Conservation (phyloP, 2,329 filamentous ascomycete genomes). For the Botrytis paeoniae region DNA sequence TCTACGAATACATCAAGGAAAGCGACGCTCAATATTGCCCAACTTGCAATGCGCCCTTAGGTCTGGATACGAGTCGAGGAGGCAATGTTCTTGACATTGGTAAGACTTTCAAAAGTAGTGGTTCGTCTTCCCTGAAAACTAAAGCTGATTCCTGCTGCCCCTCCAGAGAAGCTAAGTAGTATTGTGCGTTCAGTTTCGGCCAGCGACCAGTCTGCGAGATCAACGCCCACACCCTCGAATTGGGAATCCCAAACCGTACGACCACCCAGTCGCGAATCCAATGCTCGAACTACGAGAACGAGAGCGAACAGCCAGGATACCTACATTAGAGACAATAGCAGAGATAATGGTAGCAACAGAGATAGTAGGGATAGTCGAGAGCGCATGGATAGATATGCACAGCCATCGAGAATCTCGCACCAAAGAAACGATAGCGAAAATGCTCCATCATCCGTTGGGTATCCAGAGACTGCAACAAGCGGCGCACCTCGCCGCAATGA, state of each 20-base stretch:
- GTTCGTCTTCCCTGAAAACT: slow-evolving; percentile 35
- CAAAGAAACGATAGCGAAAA: slow-evolving; percentile 77
- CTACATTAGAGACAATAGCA: slow-evolving; percentile 41
- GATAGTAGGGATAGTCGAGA: slow-evolving; percentile 48
- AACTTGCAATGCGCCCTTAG: slow-evolving; percentile 85
- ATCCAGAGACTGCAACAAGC: slow-evolving; percentile 71
- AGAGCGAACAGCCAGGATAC: slow-evolving; percentile 33
- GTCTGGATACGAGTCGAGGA: slow-evolving; percentile 85
- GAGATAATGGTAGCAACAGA: slow-evolving; percentile 33
- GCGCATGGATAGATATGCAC: slow-evolving; percentile 44
- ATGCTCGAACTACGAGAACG: slow-evolving; percentile 26
- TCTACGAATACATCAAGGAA: slow-evolving; percentile 97
- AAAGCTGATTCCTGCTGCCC: slow-evolving; percentile 26
- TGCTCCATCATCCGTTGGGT: slow-evolving; percentile 71
- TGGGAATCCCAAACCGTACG: slow-evolving; percentile 66
- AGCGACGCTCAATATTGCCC: slow-evolving; percentile 93
- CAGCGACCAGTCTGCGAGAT: slow-evolving; percentile 49
- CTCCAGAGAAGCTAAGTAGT: slow-evolving; percentile 85
- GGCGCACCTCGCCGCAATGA: slow-evolving; percentile 74
- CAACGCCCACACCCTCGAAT: slow-evolving; percentile 53
- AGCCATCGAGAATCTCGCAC: slow-evolving; percentile 45
- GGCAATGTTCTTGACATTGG: slow-evolving; percentile 91
- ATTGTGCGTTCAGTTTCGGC: slow-evolving; percentile 80
- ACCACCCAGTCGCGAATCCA: slow-evolving; percentile 49
- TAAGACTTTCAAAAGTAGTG: slow-evolving; percentile 44